Conservation (phyloP, 176 grass and related monocot species). For the Eleusine coracana region DNA sequence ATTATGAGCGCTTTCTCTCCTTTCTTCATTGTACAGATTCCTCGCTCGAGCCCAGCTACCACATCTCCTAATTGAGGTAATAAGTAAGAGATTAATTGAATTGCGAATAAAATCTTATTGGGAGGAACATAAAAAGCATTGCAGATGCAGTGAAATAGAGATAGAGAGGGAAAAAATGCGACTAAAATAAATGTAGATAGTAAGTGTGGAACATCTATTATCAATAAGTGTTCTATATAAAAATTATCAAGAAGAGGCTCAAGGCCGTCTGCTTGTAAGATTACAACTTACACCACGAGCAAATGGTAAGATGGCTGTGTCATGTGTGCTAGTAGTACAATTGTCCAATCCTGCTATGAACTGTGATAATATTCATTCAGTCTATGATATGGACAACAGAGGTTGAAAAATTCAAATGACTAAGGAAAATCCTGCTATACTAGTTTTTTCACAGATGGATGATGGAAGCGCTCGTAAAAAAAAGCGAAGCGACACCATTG, state of each 20-base stretch:
- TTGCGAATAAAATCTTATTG: not conserved
- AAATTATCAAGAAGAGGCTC: too few species aligned
- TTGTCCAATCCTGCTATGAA: not conserved
- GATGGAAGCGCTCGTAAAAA: too few species aligned
- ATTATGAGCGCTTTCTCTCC: conserved; percentile 41
- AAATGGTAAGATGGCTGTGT: not conserved
- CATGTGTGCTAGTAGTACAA: too few species aligned
- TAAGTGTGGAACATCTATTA: not conserved
- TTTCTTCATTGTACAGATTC: conserved; percentile 50
- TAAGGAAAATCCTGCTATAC: not conserved
- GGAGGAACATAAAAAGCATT: not conserved
- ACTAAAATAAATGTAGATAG: not conserved
- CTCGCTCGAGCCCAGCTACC: conserved; percentile 35
- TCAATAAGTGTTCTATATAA: not conserved
- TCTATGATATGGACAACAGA: not conserved
- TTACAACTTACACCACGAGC: not conserved
- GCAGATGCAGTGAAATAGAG: not conserved
- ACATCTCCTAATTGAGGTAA: conserved; percentile 34
- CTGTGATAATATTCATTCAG: not conserved
- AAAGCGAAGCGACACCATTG: too few species aligned
- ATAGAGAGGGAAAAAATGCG: not conserved
- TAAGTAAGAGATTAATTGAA: not conserved
- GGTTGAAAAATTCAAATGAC: not conserved
- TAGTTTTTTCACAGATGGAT: not conserved
- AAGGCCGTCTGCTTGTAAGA: not conserved